Evolutionary conservation across 805 yeast genomes (phyloP).

Genomic region (Lachancea meyersii): DNA sequence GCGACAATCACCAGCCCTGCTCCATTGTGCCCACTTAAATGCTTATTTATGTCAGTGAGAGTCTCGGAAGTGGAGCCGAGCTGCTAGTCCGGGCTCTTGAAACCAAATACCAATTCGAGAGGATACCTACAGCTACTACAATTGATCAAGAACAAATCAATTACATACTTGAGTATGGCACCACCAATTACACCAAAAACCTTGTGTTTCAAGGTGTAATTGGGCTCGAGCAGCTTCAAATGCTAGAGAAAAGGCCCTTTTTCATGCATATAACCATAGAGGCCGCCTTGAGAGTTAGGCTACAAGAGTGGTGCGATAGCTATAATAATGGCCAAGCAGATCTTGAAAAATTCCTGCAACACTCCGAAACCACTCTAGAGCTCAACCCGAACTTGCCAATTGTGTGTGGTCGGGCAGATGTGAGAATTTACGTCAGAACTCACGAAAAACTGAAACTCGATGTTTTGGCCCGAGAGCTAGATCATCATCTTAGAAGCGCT

Average conservation of each 20-base stretch:
- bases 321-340: neutral
- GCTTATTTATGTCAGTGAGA: slow-evolving; percentile 8
- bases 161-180: slow-evolving; percentile 40
- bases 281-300: slow-evolving; percentile 54
- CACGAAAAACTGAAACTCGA: slow-evolving; percentile 1
- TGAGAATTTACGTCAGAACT: slow-evolving; percentile 6
- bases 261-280: slow-evolving; percentile 75
- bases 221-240: slow-evolving; percentile 38
- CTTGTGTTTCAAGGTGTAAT: slow-evolving; percentile 52
- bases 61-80: slow-evolving; percentile 3
- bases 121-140: neutral
- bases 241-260: slow-evolving; percentile 65
- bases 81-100: neutral
- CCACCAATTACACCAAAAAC: slow-evolving; percentile 57
- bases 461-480: slow-evolving; percentile 3
- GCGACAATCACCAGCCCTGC: neutral
- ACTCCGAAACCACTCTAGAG: slow-evolving; percentile 1
- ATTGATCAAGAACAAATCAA: neutral
- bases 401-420: slow-evolving; percentile 6
- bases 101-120: neutral
- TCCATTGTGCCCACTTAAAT: neutral
- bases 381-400: slow-evolving; percentile 3
- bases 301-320: slow-evolving; percentile 3
- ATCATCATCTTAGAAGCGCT: neutral
- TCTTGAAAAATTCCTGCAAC: slow-evolving; percentile 8